phyloP scores from a whole-genome alignment of 2,329 filamentous ascomycete genomes.

The Hypocrella siamensis region DNA sequence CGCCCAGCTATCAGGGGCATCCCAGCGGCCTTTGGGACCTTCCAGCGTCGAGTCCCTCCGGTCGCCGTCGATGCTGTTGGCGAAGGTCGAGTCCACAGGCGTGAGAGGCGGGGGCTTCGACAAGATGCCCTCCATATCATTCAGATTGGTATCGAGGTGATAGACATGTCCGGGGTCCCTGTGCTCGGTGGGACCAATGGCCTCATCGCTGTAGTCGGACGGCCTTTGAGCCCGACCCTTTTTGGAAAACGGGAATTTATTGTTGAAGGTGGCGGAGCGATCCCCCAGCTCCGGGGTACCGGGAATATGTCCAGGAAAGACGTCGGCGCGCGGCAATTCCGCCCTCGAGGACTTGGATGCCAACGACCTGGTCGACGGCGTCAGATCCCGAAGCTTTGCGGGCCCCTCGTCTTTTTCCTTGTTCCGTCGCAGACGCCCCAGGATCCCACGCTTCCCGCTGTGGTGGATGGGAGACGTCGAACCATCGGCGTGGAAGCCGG shows the following conservation, averaged over 20 bases:
- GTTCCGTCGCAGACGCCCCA: conserved; percentile 33
- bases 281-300: conserved; percentile 14
- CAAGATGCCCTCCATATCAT: conserved; percentile 84
- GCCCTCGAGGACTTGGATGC: conserved; percentile 31
- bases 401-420: conserved; percentile 38
- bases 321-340: conserved; percentile 25
- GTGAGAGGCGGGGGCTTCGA: conserved; percentile 54
- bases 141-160: conserved; percentile 73
- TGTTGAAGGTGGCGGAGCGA: conserved; percentile 41
- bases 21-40: conserved; percentile 52
- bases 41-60: conserved; percentile 17
- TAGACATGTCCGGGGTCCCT: conserved; percentile 48
- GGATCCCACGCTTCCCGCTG: conserved; percentile 32
- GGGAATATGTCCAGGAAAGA: conserved; percentile 16
- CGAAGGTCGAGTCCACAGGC: conserved; percentile 45
- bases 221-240: conserved; percentile 30
- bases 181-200: conserved; percentile 43
- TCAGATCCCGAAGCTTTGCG: conserved; percentile 29
- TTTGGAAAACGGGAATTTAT: conserved; percentile 47
- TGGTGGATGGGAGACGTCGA: conserved; percentile 43
- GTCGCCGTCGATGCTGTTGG: conserved; percentile 28
- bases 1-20: conserved; percentile 92
- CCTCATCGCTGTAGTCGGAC: conserved; percentile 40
- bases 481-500: conserved; percentile 29
- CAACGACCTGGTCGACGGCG: conserved; percentile 37